Evolutionary conservation across 2,329 filamentous ascomycete genomes (phyloP), one percentile per base, ranked within the genome.

Genomic region (Aspergillus sp.): DNA sequence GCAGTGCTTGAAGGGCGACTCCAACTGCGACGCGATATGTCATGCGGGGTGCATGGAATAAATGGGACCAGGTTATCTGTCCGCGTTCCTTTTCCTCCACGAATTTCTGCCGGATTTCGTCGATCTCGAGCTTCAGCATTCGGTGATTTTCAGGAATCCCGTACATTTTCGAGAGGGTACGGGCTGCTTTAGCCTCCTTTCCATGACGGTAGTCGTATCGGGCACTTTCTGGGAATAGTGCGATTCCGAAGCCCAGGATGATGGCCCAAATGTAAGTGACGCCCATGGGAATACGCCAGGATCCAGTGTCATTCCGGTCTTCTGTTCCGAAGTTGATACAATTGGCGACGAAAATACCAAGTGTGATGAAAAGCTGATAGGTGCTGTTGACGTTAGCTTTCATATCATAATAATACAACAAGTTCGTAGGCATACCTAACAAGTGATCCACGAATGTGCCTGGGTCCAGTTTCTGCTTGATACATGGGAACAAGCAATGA

Each of bases 171-270:
- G 83, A 75, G 39, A 87, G 79, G 1, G 83, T 85, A 8, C 68
- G 69, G 38, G 80, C 76, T 2, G 85, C 84, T 44, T 74, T 71
- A 2, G 85, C 82, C 19, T 78, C 74, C n/a, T 81, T 80, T 38
- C 82, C 83, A 39, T 81, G 71, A n/a, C 85, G 81, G 70, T 84
- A 87, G 44, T 84, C 83, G 75, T 81, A 86, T 2, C 84, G 81
- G 4, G 85, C 85, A 10, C 80, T 83, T 64, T 87, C 85, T 0
- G 81, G 81, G 63, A 87, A 80, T 66, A 84, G 79, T 6, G 81
- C 62, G 59, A 87, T 85, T 6, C 84, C 84, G 17, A 76, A 56
- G 1, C 81, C 80, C 64, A 87, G 83, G 47, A 86, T 78, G 4
- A 79, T 68, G 2, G 84, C 81, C 79, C 82, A 86, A 61, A 85